phyloP scores from a whole-genome alignment of 306 rosid species.

The Albizia julibrissin region DNA sequence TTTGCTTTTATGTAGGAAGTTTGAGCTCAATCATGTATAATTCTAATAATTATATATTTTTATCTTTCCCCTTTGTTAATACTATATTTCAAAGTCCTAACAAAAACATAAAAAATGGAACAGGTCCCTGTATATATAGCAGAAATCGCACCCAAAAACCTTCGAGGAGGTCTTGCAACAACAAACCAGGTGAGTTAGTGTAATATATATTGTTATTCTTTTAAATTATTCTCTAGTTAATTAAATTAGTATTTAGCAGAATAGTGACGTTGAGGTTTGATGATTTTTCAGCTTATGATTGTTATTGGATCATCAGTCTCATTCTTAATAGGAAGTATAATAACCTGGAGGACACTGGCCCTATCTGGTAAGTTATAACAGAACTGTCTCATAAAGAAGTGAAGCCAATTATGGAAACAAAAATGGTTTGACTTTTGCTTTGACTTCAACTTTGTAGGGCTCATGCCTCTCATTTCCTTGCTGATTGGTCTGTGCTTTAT shows the following conservation, averaged over 20 bases:
- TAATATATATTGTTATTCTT: not conserved
- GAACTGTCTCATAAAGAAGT: not conserved
- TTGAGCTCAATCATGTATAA: not conserved
- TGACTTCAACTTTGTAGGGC: slow-evolving; percentile 52
- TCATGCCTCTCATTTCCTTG: slow-evolving; percentile 65
- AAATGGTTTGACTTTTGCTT: slow-evolving; percentile 25
- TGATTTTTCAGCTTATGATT: slow-evolving; percentile 59
- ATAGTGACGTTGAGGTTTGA: slow-evolving; percentile 24
- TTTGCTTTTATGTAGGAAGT: not conserved
- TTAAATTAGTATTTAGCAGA: not conserved
- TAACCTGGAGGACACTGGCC: slow-evolving; percentile 66
- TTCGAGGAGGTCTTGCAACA: slow-evolving; percentile 71
- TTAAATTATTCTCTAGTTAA: not conserved
- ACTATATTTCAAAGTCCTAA: slow-evolving; percentile 13
- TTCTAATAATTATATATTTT: not conserved
- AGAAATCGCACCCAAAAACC: slow-evolving; percentile 76
- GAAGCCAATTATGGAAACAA: not conserved
- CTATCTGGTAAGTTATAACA: slow-evolving; percentile 48
- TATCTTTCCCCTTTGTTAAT: slow-evolving; percentile 1
- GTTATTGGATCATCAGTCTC: slow-evolving; percentile 65
- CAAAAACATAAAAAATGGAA: slow-evolving; percentile 17
- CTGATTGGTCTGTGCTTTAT: slow-evolving; percentile 69
- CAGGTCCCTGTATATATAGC: slow-evolving; percentile 82
- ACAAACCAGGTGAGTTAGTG: slow-evolving; percentile 52
- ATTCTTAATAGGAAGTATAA: slow-evolving; percentile 62